phyloP scores from a whole-genome alignment of 441 rosid genomes.

The Metrosideros polymorpha region DNA sequence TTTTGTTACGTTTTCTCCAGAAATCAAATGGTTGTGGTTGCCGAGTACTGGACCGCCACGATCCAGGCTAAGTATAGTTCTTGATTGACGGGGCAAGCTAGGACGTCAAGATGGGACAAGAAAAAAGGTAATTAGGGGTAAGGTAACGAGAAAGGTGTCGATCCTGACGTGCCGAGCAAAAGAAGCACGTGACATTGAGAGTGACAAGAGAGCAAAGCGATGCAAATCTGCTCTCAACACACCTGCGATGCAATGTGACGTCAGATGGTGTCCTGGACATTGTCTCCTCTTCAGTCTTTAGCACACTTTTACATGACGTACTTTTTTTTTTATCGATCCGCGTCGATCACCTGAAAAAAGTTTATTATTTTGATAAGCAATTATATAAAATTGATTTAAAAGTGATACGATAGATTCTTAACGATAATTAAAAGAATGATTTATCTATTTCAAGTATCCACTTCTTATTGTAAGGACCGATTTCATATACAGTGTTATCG shows the following conservation, averaged over 20 bases:
- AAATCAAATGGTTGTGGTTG: not conserved
- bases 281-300: rapidly evolving
- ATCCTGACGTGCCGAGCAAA: not conserved
- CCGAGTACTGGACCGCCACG: not conserved
- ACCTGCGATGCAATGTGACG: not conserved
- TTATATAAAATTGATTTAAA: too few species aligned
- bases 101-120: rapidly evolving
- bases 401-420: rapidly evolving
- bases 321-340: too few species aligned
- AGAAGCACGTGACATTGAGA: rapidly evolving
- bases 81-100: rapidly evolving
- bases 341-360: not conserved
- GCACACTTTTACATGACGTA: rapidly evolving
- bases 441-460: not conserved
- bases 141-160: not conserved
- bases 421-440: rapidly evolving
- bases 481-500: rapidly evolving
- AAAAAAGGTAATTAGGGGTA: not conserved
- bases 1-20: too few species aligned
- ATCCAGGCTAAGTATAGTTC: not conserved
- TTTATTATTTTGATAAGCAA: not conserved
- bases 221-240: rapidly evolving
- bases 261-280: rapidly evolving
- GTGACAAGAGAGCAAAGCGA: not conserved
- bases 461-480: rapidly evolving